phyloP scores from a whole-genome alignment of 2,329 filamentous ascomycete genomes.

The Knufia petricola region DNA sequence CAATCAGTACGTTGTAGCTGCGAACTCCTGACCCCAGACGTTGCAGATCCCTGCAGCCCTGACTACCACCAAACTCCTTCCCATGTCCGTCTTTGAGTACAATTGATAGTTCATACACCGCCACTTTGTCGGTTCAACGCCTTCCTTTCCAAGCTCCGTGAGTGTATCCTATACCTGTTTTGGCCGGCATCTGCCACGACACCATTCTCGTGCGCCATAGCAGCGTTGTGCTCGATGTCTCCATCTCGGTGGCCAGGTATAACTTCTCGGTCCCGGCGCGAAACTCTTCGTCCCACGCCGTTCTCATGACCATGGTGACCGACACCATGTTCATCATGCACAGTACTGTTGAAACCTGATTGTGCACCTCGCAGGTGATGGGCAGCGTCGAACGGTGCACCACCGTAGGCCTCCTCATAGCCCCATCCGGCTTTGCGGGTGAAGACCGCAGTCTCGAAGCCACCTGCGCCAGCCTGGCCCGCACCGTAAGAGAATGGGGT shows the following conservation, averaged over 20 bases:
- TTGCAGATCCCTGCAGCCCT: too few species aligned
- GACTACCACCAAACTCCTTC: too few species aligned
- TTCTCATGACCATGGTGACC: neutral
- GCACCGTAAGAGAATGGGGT: slow-evolving; percentile 45
- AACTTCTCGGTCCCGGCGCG: neutral
- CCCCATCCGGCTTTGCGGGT: slow-evolving; percentile 56
- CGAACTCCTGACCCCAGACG: too few species aligned
- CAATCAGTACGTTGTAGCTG: too few species aligned
- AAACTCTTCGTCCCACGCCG: neutral
- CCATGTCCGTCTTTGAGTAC: too few species aligned
- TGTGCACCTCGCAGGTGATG: slow-evolving; percentile 17
- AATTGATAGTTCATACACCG: neutral
- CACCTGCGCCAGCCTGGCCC: slow-evolving; percentile 29
- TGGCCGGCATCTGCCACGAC: neutral
- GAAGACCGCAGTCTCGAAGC: slow-evolving; percentile 46
- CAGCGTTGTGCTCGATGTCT: slow-evolving; percentile 17
- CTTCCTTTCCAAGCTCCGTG: slow-evolving; percentile 14
- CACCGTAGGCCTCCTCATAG: slow-evolving; percentile 31
- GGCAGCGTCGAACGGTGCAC: slow-evolving; percentile 36
- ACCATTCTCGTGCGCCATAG: neutral
- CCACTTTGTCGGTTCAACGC: slow-evolving; percentile 5
- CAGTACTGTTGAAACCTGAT: slow-evolving; percentile 18
- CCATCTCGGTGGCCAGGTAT: slow-evolving; percentile 8
- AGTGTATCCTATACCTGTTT: slow-evolving; percentile 11
- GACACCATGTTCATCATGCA: neutral